phyloP scores from a whole-genome alignment of 2,329 filamentous ascomycete species.

The Tolypocladium sp. region DNA sequence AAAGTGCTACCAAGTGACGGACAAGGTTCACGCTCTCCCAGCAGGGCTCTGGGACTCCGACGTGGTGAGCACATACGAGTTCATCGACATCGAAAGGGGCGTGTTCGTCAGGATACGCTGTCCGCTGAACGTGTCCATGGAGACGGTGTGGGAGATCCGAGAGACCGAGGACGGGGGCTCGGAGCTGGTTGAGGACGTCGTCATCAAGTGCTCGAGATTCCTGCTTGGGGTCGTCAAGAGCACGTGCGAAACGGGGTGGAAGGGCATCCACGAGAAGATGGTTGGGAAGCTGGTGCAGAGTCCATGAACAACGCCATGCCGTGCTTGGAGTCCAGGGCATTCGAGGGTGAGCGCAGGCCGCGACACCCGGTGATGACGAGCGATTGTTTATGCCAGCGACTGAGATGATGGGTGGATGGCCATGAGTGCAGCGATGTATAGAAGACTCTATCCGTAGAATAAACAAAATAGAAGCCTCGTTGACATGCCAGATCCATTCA shows the following conservation, averaged over 20 bases:
- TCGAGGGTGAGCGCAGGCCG: neutral
- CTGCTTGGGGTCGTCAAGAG: conserved; percentile 38
- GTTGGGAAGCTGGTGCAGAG: conserved; percentile 18
- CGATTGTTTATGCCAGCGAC: neutral
- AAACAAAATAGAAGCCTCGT: neutral
- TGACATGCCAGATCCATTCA: neutral
- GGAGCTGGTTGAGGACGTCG: conserved; percentile 39
- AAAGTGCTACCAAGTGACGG: conserved; percentile 37
- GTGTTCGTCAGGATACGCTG: conserved; percentile 42
- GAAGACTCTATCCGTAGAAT: neutral
- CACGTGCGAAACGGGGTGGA: conserved; percentile 42
- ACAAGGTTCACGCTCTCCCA: conserved; percentile 41
- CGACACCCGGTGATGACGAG: neutral
- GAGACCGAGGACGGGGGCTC: conserved; percentile 20
- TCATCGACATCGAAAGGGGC: conserved; percentile 38
- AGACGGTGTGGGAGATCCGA: conserved; percentile 39
- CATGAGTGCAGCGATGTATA: neutral
- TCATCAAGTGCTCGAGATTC: conserved; percentile 40
- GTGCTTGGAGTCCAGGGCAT: neutral
- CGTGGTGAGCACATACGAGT: conserved; percentile 45
- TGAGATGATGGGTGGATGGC: neutral
- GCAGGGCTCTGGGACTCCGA: conserved; percentile 46
- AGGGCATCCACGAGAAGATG: conserved; percentile 40
- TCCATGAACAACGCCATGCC: neutral
- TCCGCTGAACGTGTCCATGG: conserved; percentile 42